Base-by-base conservation (phyloP, 2,329 filamentous ascomycete species). In the Aspergillus phoenicis region DNA sequence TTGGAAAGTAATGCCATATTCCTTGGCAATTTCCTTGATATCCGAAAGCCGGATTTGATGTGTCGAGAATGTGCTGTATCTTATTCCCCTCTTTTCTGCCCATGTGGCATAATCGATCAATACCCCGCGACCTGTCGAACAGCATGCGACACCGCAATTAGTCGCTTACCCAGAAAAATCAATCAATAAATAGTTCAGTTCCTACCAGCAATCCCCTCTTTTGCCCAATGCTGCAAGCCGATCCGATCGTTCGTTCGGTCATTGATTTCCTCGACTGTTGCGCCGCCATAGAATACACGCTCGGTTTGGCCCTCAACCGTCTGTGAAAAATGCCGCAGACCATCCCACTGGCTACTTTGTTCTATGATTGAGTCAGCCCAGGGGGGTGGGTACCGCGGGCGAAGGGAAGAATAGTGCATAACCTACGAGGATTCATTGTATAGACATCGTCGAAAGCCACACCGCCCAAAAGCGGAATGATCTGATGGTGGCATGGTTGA, bases 341-440 rank as follows among this genome's bases (percentile, higher is more conserved):
- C 82, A 66, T 84, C 81, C 82, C 82, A 84, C 62, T 84, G 82
- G 56, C 78, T 82, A 49, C 79, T 82, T 65, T 82, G 80, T 61
- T 83, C 72, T 74, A 58, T 26, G 8, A 8, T 15, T 2, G 10
- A 6, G 17, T 56, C 22, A 47, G 39, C 17, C 11, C 41, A 22
- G 15, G 39, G 11, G 10, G 10, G 15, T 4, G n/a, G n/a, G 8
- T 17, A 20, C 26, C 7, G 15, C 17, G 24, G 20, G n/a, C 28
- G 15, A 45, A 28, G 5, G 52, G 15, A 11, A 5, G 5, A 30
- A 30, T 33, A 13, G 5, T 51, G 8, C 11, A 45, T n/a, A 17
- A 66, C 75, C 56, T 68, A 78, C 76, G 81, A 5, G 82, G 81
- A 62, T 84, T 83, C 71, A 84, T 78, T 11, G 75, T 76, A 65